Evolutionary conservation across 768 basidiomycete species (phyloP).

Genomic region (Boletellus emodensis): DNA sequence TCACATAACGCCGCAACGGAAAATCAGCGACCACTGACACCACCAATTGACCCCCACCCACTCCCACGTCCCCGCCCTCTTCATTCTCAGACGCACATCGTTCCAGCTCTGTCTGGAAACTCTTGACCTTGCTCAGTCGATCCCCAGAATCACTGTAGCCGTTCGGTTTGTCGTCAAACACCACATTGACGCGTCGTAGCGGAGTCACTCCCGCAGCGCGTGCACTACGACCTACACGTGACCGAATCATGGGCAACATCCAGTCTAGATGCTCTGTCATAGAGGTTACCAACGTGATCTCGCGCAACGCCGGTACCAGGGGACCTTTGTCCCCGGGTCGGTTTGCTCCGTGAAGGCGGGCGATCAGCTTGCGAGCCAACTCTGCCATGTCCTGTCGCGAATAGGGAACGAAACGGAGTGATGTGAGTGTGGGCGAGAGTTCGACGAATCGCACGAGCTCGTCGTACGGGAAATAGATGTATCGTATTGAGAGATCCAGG

Average conservation of each 20-base stretch:
- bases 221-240: slow-evolving; percentile 3
- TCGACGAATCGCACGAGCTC: slow-evolving; percentile 19
- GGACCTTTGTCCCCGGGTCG: neutral
- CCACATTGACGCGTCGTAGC: slow-evolving; percentile 6
- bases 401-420: slow-evolving; percentile 12
- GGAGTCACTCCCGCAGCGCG: neutral
- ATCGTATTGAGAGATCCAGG: slow-evolving; percentile 9
- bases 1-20: too few relatives aligned
- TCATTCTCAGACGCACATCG: neutral
- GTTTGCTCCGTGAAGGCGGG: too few relatives aligned
- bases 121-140: neutral
- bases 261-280: slow-evolving; percentile 7
- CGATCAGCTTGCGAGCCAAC: neutral
- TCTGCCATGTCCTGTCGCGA: slow-evolving; percentile 5
- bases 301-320: slow-evolving; percentile 7
- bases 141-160: neutral
- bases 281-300: slow-evolving; percentile 16
- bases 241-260: slow-evolving; percentile 9
- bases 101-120: neutral
- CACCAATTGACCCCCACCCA: neutral
- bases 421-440: slow-evolving; percentile 8
- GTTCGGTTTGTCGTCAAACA: neutral
- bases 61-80: neutral
- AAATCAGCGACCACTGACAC: neutral
- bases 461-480: slow-evolving; percentile 11